These are phyloP conservation scores for Aspergillus puulaauensis DNA, from an alignment of 2,329 filamentous ascomycete genomes.

Conservation along the genomic window DNA sequence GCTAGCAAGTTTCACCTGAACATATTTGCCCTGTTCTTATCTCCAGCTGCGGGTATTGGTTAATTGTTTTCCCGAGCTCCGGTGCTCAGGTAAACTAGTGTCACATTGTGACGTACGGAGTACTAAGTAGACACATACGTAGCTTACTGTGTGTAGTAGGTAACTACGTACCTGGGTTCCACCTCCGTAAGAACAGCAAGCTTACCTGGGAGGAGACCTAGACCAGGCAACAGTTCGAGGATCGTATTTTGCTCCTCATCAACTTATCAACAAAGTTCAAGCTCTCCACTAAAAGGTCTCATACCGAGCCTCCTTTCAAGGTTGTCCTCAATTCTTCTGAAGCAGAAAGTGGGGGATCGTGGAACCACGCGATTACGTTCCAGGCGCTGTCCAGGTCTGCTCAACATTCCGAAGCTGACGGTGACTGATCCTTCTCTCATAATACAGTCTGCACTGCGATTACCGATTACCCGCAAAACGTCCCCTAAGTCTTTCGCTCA, in stretches of 20 bases:
- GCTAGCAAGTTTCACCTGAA: too few species aligned
- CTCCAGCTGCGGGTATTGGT: not conserved
- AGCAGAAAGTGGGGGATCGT: not conserved
- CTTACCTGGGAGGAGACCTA: not conserved
- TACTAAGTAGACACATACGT: not conserved
- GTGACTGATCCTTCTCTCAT: not conserved
- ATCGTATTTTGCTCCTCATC: not conserved
- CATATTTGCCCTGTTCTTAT: too few species aligned
- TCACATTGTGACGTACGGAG: not conserved
- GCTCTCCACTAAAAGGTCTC: not conserved
- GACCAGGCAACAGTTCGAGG: not conserved
- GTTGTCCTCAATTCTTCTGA: not conserved
- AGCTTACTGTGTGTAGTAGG: not conserved
- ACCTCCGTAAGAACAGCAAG: not conserved
- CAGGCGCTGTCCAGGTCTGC: not conserved
- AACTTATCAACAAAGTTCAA: not conserved
- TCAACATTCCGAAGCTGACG: not conserved
- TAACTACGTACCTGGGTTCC: not conserved
- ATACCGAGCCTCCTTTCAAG: not conserved
- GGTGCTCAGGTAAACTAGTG: not conserved
- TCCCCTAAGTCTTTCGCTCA: not conserved
- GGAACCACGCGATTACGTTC: not conserved
- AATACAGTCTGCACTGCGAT: not conserved
- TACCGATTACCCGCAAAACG: not conserved
- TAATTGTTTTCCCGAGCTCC: conserved; percentile 5